Base-by-base conservation (phyloP, 768 basidiomycete species). In the Pilatotrama ljubarskyi region DNA sequence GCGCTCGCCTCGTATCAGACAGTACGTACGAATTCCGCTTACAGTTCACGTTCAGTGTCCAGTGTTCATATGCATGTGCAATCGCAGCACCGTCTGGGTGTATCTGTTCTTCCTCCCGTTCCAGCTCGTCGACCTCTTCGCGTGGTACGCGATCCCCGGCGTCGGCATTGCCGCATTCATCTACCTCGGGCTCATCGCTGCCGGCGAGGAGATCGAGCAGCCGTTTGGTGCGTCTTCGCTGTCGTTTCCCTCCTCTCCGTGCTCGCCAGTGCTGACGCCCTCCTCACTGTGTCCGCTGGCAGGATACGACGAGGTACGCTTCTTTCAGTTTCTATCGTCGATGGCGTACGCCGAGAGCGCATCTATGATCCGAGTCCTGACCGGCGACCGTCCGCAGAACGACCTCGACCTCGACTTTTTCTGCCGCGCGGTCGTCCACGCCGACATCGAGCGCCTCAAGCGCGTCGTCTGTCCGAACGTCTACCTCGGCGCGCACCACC, bases 71-170 rank as follows among this genome's bases (percentile, higher is more conserved):
- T 10, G 4, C 5, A 13, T 13, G 7, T 17, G 2, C 20, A 32
- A 32, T 24, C 20, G 8, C 50, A 75, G 84, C 68, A 86, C 84
- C 40, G 84, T 87, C 37, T 88, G 84, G 86, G 69, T 87, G 22
- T 91, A 89, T 70, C 79, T 90, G 2, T 87, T 90, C 76, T 85
- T 88, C 71, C 76, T 91, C 1, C 90, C 88, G 1, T 89, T 91
- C 80, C 88, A 91, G 70, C 78, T 90, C 7, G 81, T 86, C 51
- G 75, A 75, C 43, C 79, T 80, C 35, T 85, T 90, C 64, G 76
- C 74, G 11, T 90, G 86, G 78, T 81, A 83, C 68, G 81, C 86
- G 5, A 84, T 90, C 42, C 83, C 84, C 1, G 87, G 86, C 38
- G 85, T 87, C 5, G 77, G 77, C 15, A 78, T 89, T 41, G 86